Evolutionary conservation across 805 yeast species (phyloP), one percentile per base, ranked within the genome.

Genomic region (Starmerella floricola): DNA sequence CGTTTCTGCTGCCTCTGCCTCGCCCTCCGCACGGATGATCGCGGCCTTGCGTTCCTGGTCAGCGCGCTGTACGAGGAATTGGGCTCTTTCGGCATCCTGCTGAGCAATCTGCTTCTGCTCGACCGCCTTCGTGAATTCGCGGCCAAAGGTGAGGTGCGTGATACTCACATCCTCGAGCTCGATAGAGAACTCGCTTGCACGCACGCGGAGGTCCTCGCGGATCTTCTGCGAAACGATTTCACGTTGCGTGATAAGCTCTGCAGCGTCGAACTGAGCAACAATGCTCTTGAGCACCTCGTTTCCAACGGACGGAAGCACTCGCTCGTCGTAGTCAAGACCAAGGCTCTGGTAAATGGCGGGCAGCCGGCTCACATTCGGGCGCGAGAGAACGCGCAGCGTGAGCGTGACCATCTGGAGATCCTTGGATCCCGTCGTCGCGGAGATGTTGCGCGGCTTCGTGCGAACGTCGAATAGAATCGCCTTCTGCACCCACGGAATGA

Each of bases 21-120:
- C 98, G 66, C 97, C 98, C 65, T 91, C 98, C 23, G 98, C 98
- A 57, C 97, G 77, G 53, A 91, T 87, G 55, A 91, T 85, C 36
- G 83, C 69, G 2, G 97, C 98, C 62, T 81, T 87, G 60, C 94
- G 76, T 63, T 88, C 97, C 67, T 91, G 98, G 63, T 91, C 96
- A 8, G 97, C 97, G 60, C 81, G 81, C 59, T 87, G 96, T 42
- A 91, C 96, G 40, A 84, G 69, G 59, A 76, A 91, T 58, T 80
- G 81, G 45, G 97, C 95, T 53, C 98, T 74, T 68, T 91, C 97
- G 19, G 98, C 97, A 60, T 91, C 98, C 66, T 91, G 98, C 67
- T 91, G 98, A 26, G 98, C 98, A 65, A 91, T 93, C 66, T 91
- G 97, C 62, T 91, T 91, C 67, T 84, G 94, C 67, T 91, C 98